Base-by-base conservation (phyloP, 139 green algal genomes). In the Asterochloris sp. region DNA sequence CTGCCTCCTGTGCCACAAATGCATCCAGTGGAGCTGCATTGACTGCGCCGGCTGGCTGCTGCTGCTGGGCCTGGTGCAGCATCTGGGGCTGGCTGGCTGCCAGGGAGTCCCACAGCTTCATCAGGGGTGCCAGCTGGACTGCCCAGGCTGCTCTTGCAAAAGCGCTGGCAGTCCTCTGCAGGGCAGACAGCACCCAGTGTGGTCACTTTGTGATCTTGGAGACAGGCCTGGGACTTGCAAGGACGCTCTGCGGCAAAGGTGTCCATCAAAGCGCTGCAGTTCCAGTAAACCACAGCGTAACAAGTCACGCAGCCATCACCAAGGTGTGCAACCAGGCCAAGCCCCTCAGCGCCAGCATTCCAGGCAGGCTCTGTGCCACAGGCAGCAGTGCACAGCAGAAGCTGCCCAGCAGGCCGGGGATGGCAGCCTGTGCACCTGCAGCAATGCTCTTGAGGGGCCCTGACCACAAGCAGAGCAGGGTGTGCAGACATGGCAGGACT, bases 1-100 rank as follows among this genome's bases (percentile, higher is more conserved):
- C 62, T 19, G 84, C 74, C 85, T 96, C 89, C 80, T 93, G 80
- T n/a, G 67, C 80, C 12, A 94, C 82, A 78, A 95, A 94, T n/a
- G 83, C 84, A 10, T 91, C 87, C 54, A 94, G 60, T n/a, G 90
- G 86, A 17, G 79, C 26, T 54, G 38, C 38, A 54, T 54, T 54
- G 38, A 6, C 38, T 9, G 17, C 28, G 47, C 77, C 64, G 54
- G 73, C 78, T 80, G 62, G 23, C 62, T 24, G 64, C 29, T 26
- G 67, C 78, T 60, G 54, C n/a, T 68, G 80, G 29, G 71, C 61
- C 38, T 29, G 62, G 82, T 82, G 82, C 15, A 75, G 15, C n/a
- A 76, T 26, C 19, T 28, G 27, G 11, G 81, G 64, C 47, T 84
- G 38, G 21, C 19, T 38, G 24, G 78, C 78, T 21, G 66, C 62